phyloP scores from a whole-genome alignment of 345 rosid genomes.

The Iberis pinnata region DNA sequence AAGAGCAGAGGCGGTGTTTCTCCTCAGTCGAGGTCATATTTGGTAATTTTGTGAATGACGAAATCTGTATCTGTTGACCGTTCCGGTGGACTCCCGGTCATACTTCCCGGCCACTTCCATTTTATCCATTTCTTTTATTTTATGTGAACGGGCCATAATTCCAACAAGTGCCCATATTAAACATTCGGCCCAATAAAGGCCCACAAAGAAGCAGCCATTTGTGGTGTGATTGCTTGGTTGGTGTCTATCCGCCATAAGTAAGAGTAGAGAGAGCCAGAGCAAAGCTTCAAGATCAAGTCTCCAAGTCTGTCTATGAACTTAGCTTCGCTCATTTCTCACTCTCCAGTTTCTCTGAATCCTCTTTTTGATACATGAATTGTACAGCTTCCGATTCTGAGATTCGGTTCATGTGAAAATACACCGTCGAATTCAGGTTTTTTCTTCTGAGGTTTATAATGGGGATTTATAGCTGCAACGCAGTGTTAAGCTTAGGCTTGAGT shows the following conservation, averaged over 20 bases:
- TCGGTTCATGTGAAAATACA: no score
- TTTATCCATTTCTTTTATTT: neutral
- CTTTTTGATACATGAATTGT: neutral
- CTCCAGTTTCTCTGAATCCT: neutral
- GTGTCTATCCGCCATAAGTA: no score
- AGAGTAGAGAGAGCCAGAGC: no score
- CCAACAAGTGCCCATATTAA: neutral
- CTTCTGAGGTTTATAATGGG: conserved; percentile 25
- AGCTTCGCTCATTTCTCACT: neutral
- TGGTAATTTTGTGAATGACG: neutral
- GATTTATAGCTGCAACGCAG: conserved; percentile 19
- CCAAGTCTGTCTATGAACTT: conserved; percentile 5
- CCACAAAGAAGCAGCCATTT: no score
- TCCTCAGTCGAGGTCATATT: neutral
- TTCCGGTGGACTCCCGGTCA: conserved; percentile 26
- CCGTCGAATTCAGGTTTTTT: neutral
- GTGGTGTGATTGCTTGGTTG: no score
- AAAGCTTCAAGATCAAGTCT: no score
- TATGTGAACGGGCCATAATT: neutral
- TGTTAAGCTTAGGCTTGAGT: conserved; percentile 19
- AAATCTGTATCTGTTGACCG: conserved; percentile 17
- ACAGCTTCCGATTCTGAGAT: neutral
- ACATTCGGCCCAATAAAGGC: conserved; percentile 1
- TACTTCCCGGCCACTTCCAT: conserved; percentile 3
- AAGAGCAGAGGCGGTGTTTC: neutral